Conservation (phyloP, 495 filamentous ascomycete genomes). For the Hypoxylon perforatum region DNA sequence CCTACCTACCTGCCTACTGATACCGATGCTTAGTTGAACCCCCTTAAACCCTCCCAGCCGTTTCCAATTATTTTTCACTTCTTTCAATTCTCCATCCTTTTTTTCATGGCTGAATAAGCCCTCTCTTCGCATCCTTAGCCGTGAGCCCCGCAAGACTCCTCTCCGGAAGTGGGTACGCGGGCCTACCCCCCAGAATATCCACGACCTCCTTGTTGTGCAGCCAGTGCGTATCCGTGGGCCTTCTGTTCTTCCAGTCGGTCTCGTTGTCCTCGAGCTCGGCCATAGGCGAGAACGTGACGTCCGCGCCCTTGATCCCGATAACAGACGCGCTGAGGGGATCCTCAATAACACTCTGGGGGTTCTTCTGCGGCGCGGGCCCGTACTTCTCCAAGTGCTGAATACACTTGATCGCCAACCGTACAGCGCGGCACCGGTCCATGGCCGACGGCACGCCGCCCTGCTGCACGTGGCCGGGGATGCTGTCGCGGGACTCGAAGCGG, state of each 20-base stretch:
- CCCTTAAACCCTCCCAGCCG: not conserved
- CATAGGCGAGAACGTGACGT: constrained; percentile 87
- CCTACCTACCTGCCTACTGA: constrained; percentile 8
- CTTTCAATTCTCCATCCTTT: not conserved
- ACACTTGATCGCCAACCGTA: constrained; percentile 90
- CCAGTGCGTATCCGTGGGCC: constrained; percentile 91
- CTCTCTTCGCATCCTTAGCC: constrained; percentile 67
- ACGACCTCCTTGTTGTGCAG: constrained; percentile 81
- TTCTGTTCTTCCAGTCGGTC: constrained; percentile 91
- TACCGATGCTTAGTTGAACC: constrained; percentile 13
- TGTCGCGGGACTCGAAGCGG: constrained; percentile 91
- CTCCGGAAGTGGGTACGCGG: constrained; percentile 57
- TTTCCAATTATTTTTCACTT: not conserved
- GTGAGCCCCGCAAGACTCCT: constrained; percentile 55
- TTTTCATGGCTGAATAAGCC: constrained; percentile 40
- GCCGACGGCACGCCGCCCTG: constrained; percentile 93
- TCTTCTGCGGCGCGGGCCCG: constrained; percentile 66
- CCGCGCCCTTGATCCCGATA: constrained; percentile 92
- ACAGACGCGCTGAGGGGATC: constrained; percentile 79
- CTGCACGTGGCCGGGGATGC: constrained; percentile 96
- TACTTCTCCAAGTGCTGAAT: constrained; percentile 88
- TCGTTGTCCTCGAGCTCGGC: constrained; percentile 78
- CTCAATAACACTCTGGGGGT: constrained; percentile 68
- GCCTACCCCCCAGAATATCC: constrained; percentile 83
- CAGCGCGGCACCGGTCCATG: constrained; percentile 95